These are phyloP conservation scores for Eucalyptus pauciflora DNA, from an alignment of 345 rosid species.

Conservation along the genomic window DNA sequence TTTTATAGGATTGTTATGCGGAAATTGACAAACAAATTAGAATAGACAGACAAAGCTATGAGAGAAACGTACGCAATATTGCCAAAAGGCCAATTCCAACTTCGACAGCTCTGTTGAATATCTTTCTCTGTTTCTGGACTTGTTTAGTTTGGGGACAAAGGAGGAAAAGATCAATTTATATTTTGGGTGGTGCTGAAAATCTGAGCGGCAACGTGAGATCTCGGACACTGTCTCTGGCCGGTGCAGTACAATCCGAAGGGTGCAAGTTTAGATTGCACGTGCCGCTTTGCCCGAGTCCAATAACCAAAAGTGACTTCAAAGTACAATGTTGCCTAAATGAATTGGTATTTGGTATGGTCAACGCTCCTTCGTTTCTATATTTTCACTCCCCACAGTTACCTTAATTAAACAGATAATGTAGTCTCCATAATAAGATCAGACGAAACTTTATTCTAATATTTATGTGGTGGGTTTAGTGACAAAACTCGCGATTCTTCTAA, in stretches of 20 bases:
- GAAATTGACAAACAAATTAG: neutral
- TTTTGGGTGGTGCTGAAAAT: neutral
- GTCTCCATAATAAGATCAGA: neutral
- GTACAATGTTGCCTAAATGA: neutral
- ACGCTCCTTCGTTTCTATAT: neutral
- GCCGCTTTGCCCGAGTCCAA: neutral
- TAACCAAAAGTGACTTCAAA: neutral
- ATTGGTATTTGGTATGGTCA: neutral
- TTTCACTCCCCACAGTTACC: neutral
- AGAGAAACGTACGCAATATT: neutral
- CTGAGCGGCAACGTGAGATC: neutral
- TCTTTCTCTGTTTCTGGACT: neutral
- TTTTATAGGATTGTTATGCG: neutral
- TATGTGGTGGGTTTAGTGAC: neutral
- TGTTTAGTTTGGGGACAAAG: neutral
- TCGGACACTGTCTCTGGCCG: neutral
- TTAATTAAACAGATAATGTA: neutral
- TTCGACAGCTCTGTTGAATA: neutral
- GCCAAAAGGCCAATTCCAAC: neutral
- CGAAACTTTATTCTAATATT: too few relatives aligned
- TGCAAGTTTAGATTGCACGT: neutral
- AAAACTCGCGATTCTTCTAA: fast-evolving
- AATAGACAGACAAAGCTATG: neutral
- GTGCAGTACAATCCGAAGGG: neutral
- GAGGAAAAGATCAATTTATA: neutral